Base-by-base conservation (phyloP, 208 protist genomes). In the Crithidia sp. region DNA sequence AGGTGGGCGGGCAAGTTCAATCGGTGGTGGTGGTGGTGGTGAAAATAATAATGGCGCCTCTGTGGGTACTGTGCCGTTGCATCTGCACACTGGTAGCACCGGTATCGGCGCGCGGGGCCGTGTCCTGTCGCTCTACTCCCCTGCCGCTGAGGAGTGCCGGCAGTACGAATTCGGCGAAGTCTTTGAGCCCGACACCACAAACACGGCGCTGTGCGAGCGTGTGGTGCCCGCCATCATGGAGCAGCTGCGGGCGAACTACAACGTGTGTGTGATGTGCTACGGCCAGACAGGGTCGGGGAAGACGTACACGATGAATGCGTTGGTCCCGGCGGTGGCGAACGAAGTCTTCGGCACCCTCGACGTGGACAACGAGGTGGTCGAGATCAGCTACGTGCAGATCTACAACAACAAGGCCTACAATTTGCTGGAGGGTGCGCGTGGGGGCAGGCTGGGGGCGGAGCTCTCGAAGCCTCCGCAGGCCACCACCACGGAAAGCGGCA, bases 201-300 rank as follows among this genome's bases (percentile, higher is more conserved):
- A 93, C 66, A 66, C 54, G 14, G 76, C 85, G 6, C 63, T 94
- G 62, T 91, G 87, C 76, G 74, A 77, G 44, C 73, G 67, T 10
- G 36, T 93, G 4, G 60, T 92, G 60, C 86, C 91, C 10, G 62
- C 67, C 64, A 73, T 96, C 57, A 62, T 91, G 45, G 82, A 89
- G 60, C 85, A 90, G 77, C 36, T 94, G 52, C 65, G 59, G 50
- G 64, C 65, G 28, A 84, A 84, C 28, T 89, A 74, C 75, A 88
- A 86, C 77, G 80, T 79, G 2, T 90, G 84, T 79, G 72, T 95
- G 28, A 60, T 95, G 44, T 92, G 87, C 36, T 98, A 98, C 74
- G 95, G 95, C 19, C 89, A 94, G 75, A 98, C 95, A 4, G 91
- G 91, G 7, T 92, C 85, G 62, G 97, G 94, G 14, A 97, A 97